These are phyloP conservation scores for Abrus pulchellus DNA, from an alignment of 306 rosid species.

Conservation along the genomic window DNA sequence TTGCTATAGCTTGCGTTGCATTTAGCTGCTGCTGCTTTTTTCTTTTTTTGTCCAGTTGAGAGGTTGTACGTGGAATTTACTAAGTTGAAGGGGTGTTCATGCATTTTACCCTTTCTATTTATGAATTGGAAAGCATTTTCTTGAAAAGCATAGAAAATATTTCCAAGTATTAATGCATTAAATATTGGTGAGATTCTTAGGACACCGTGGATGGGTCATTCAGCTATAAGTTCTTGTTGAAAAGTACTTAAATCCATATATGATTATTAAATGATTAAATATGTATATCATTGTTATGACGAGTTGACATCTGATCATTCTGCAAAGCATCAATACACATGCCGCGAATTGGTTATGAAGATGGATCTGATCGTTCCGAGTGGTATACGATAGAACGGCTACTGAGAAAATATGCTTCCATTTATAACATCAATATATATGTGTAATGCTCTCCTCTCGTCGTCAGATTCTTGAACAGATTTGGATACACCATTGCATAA, in stretches of 20 bases:
- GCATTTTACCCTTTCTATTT: constrained; percentile 9
- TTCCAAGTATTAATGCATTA: not conserved
- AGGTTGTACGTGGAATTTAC: not conserved
- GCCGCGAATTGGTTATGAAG: constrained; percentile 97
- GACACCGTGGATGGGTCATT: not conserved
- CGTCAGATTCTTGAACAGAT: not conserved
- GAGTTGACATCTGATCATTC: constrained; percentile 10
- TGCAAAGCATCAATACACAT: constrained; percentile 86
- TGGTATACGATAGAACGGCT: constrained; percentile 96
- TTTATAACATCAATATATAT: constrained; percentile 65
- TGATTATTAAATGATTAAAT: not conserved
- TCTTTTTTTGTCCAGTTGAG: not conserved
- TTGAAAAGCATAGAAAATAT: constrained; percentile 5
- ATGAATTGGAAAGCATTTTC: constrained; percentile 14
- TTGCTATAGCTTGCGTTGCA: not conserved
- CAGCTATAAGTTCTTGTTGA: constrained; percentile 8
- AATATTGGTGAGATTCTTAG: not conserved
- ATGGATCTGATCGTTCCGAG: constrained; percentile 89
- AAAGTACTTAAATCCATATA: constrained; percentile 3
- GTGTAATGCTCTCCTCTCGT: constrained; percentile 62
- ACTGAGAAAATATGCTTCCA: constrained; percentile 85
- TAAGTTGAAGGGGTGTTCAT: not conserved
- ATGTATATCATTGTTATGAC: not conserved
- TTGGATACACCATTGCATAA: not conserved
- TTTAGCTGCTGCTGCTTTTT: not conserved